Base-by-base conservation (phyloP, 2,329 filamentous ascomycete species). In the Stachybotrys echinatus region DNA sequence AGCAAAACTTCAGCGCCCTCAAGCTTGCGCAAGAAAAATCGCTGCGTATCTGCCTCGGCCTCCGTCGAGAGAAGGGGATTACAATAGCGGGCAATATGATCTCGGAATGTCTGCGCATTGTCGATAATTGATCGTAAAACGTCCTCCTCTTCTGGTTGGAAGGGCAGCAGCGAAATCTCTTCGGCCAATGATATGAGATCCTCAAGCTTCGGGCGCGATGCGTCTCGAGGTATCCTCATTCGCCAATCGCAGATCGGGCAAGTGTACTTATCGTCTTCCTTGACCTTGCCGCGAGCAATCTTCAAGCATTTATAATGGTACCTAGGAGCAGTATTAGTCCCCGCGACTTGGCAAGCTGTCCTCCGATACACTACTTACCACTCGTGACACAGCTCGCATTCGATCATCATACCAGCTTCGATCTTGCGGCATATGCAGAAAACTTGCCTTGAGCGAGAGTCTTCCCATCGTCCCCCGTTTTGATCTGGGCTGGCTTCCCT, bases 341-440 rank as follows among this genome's bases (percentile, higher is more conserved):
- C 54, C 14, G 39, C 39, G 40, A 39, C 23, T 58, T 37, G 52
- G 50, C 34, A n/a, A n/a, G n/a, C n/a, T n/a, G n/a, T n/a, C n/a
- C n/a, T n/a, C n/a, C n/a, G n/a, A n/a, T 34, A 14, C 10, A 14
- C 22, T 17, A 74, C 84, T 74, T 68, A 92, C 94, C 94, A 99
- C 73, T 99, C 94, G 62, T 96, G 92, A 69, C 94, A 99, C 38
- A 96, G 77, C 66, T 97, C 94, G 66, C 94, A 99, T 70, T 99
- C 94, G 60, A 99, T 97, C 94, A 99, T 99, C 87, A 97, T 95
- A 47, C 94, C 94, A 37, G 92, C 91, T 69, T 99, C 94, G 6
- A 90, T 83, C 55, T 86, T 89, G 52, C 94, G 84, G 70, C 94
- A 99, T 58, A 99, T 96, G 68, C 94, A 99, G 67, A 97, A 99